A percentile compares a stretch with the other conserved stretches of the same genome.
Evolutionary conservation across 176 grass and related monocot genomes (phyloP).

Genomic region (Puya raimondii): DNA sequence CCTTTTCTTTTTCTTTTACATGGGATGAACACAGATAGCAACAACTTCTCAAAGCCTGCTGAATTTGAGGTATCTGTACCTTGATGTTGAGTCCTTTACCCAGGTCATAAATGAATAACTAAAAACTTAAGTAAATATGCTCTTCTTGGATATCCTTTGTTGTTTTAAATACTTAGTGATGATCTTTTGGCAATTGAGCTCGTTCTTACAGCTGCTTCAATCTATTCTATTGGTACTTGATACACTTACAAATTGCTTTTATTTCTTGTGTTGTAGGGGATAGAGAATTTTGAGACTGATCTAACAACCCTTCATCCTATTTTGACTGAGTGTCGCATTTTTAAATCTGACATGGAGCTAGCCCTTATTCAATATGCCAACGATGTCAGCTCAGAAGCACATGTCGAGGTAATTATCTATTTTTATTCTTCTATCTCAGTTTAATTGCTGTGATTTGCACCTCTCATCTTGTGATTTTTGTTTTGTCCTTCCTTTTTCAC

Average conservation of each 20-base stretch:
- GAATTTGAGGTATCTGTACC: slow-evolving; percentile 52
- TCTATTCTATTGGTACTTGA: background rate
- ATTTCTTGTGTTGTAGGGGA: slow-evolving; percentile 32
- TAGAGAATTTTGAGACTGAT: slow-evolving; percentile 88
- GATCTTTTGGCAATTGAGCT: background rate
- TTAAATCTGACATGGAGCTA: slow-evolving; percentile 81
- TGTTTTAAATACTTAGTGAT: too few species aligned
- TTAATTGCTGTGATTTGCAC: background rate
- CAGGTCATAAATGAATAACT: background rate
- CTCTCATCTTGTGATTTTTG: background rate
- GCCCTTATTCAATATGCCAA: slow-evolving; percentile 92
- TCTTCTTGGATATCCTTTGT: too few species aligned
- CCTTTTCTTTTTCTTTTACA: slow-evolving; percentile 73
- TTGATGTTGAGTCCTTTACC: background rate
- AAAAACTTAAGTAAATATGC: too few species aligned
- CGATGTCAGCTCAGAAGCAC: slow-evolving; percentile 96
- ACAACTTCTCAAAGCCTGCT: slow-evolving; percentile 89
- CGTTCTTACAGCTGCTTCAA: background rate
- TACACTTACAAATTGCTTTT: background rate
- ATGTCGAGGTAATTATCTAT: slow-evolving; percentile 64
- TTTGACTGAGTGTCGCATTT: slow-evolving; percentile 88
- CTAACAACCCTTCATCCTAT: slow-evolving; percentile 69
- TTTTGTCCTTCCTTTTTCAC: background rate
- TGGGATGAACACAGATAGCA: slow-evolving; percentile 74
- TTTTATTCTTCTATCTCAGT: background rate